Evolutionary conservation across 352 stramenopile genomes (phyloP).

Genomic region (Phytophthora citricola): DNA sequence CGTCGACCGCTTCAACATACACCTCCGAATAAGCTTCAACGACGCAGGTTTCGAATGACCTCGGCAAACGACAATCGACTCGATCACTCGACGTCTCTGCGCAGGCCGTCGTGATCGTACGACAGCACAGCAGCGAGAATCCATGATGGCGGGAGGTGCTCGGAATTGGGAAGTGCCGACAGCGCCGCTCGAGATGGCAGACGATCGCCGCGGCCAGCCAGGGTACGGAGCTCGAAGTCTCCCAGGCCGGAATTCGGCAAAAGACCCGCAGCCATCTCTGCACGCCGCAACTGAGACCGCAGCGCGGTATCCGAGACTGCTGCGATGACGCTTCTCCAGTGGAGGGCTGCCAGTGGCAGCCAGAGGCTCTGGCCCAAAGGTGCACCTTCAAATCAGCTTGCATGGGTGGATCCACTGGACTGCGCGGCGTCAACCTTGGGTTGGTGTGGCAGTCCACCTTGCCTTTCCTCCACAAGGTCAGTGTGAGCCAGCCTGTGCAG

Average conservation of each 20-base stretch:
- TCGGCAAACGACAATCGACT: neutral
- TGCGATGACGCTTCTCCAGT: conserved; percentile 18
- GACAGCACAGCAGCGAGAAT: neutral
- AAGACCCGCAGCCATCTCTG: conserved; percentile 13
- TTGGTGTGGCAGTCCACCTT: conserved; percentile 4
- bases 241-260: no score
- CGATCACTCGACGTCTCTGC: conserved; percentile 22
- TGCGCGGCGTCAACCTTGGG: neutral
- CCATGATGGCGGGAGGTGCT: no score
- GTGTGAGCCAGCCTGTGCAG: neutral
- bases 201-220: neutral
- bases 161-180: no score
- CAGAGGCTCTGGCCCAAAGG: conserved; percentile 1
- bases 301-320: conserved; percentile 9
- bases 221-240: no score
- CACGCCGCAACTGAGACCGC: conserved; percentile 12
- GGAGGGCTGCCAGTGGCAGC: neutral
- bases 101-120: conserved; percentile 25
- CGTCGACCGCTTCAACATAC: conserved; percentile 26
- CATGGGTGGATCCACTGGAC: conserved; percentile 10
- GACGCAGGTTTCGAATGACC: neutral
- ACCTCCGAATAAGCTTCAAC: conserved; percentile 2
- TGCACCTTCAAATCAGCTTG: conserved; percentile 26
- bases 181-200: neutral
- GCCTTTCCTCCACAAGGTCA: neutral